A percentile compares a stretch with the other conserved stretches of the same genome.
Evolutionary conservation across 139 green algal species (phyloP).

Genomic region (Tetraselmis striata): DNA sequence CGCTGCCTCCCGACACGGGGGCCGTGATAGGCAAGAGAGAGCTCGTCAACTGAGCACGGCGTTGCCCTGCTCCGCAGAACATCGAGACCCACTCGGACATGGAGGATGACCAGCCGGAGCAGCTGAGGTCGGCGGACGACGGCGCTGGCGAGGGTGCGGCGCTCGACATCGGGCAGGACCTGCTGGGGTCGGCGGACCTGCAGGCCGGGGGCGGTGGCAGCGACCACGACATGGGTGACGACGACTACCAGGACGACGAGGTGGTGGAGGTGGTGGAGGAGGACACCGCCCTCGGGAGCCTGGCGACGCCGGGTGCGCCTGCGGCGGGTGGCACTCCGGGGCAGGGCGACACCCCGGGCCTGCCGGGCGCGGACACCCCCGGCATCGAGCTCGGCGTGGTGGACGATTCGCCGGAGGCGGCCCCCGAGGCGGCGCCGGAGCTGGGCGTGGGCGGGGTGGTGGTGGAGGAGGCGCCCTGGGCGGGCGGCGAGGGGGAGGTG

Average conservation of each 20-base stretch:
- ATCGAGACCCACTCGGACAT: conserved; percentile 1
- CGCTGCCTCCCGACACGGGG: too few species aligned
- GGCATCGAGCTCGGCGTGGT: background rate
- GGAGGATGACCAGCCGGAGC: conserved; percentile 29
- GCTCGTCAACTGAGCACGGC: too few species aligned
- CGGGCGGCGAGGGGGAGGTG: too few species aligned
- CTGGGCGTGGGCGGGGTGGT: conserved; percentile 1
- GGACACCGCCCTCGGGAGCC: conserved; percentile 18
- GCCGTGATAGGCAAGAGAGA: too few species aligned
- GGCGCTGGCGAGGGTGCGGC: conserved; percentile 16
- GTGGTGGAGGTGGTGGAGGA: conserved; percentile 18
- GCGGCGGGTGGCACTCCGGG: background rate
- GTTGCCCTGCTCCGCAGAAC: too few species aligned
- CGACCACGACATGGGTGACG: background rate
- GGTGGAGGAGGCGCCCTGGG: background rate
- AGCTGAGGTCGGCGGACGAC: conserved; percentile 20
- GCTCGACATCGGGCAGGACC: background rate
- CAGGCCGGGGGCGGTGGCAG: background rate
- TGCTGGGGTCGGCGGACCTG: background rate
- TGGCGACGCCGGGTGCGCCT: background rate
- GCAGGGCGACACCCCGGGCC: background rate
- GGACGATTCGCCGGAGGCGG: background rate
- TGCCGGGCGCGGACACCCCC: background rate
- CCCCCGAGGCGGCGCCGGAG: conserved; percentile 5
- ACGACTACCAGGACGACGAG: conserved; percentile 5